Base-by-base conservation (phyloP, 148 eudicot genomes). In the Chenopodium quinoa region DNA sequence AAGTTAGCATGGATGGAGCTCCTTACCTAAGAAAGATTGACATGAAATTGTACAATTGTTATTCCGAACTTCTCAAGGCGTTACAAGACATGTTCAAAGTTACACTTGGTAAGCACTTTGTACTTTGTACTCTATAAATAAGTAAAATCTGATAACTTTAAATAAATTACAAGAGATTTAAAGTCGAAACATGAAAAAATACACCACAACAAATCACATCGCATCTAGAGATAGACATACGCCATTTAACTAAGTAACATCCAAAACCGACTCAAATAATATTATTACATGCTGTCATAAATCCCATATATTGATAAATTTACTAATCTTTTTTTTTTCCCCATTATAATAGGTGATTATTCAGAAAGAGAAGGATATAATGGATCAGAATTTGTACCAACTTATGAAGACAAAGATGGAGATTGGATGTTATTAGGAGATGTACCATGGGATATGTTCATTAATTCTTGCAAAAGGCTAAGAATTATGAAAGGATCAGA, bases 1-100 rank as follows among this genome's bases (percentile, higher is more conserved):
- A 86, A 83, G 88, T 86, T 34, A 86, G 88, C 83, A 76, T 86
- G 85, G 88, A 86, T 76, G 88, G 88, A 48, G 88, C 88, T 29
- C 85, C 88, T 80, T 86, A 79, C 75, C 83, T 86, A 16, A 83
- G 88, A 64, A 86, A 83, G 66, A 83, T 86, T 37, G 86, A 86
- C 37, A 74, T 86, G 82, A 86, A 83, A 37, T 71, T 86, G 0
- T 83, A 86, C 80, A 48, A 75, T 44, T 74, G 52, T 40, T 86
- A 86, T 27, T 4, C 79, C 1, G 73, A 83, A 2, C 88, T 86
- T 7, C 86, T 86, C 16, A 80, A 80, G 37, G 81, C 82, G 14
- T 68, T 86, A n/a, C 32, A 86, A 37, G 73, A 80, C n/a, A 80
- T 86, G 88, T 86, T 86, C 82, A 81, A 86, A 74, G 75, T 86